Evolutionary conservation across 75 land plant species (phyloP), one percentile per base, ranked within the genome.

Genomic region (Cryptomeria japonica): DNA sequence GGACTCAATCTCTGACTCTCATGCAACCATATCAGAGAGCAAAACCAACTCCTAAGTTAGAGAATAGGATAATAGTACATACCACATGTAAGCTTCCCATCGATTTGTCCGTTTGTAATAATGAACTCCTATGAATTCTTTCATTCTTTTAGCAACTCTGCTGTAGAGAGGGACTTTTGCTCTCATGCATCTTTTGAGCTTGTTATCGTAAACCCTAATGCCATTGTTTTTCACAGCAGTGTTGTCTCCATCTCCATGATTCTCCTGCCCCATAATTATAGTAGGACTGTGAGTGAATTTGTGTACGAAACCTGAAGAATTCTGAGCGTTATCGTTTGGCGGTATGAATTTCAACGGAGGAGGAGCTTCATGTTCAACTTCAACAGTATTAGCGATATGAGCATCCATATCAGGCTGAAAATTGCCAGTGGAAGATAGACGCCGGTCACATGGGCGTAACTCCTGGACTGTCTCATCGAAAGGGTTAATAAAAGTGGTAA

Each of bases 51-150:
- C n/a, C n/a, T n/a, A n/a, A n/a, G n/a, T n/a, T n/a, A n/a, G n/a
- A n/a, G n/a, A n/a, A n/a, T n/a, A n/a, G n/a, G n/a, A n/a, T n/a
- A n/a, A n/a, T n/a, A 72, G 2, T 31, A 5, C 13, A 32, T 72
- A 73, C 76, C 76, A 73, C 76, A 73, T 73, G 11, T 73, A 73
- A 32, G 76, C 36, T 73, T 73, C 76, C 76, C 76, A 73, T 31
- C 76, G 37, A 3, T 32, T 32, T 31, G 76, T 73, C 76, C 76
- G 32, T 10, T 32, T 73, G 76, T 73, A 73, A 32, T 32, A 22
- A 5, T 73, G 76, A 32, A 73, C 76, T 31, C 76, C 76, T 73
- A 32, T 10, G 76, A 73, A 73, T 2, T 22, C 3, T 11, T 32
- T 73, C 11, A 1, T 9, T n/a, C 36, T 14, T 73, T 73, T 73